phyloP scores from a whole-genome alignment of 2,329 filamentous ascomycete species.

The Exophiala spinifera region DNA sequence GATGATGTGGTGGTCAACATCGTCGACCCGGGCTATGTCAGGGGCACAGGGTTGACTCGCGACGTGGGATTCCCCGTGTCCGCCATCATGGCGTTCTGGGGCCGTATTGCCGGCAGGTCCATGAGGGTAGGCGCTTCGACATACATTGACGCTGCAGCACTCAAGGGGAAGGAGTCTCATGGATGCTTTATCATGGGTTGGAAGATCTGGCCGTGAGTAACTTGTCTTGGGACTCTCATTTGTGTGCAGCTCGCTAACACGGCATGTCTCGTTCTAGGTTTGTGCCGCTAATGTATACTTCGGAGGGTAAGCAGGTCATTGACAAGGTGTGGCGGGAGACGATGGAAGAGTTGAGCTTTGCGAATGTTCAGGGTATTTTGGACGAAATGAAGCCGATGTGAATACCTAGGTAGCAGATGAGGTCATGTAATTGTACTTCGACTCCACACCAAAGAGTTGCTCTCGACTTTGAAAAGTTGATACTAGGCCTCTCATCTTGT shows the following conservation, averaged over 20 bases:
- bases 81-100: slow-evolving; percentile 27
- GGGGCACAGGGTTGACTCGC: slow-evolving; percentile 43
- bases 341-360: slow-evolving; percentile 26
- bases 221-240: slow-evolving; percentile 32
- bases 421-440: too few species aligned
- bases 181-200: slow-evolving; percentile 52
- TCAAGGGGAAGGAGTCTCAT: slow-evolving; percentile 51
- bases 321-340: slow-evolving; percentile 39
- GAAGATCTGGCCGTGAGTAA: slow-evolving; percentile 46
- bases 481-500: too few species aligned
- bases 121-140: slow-evolving; percentile 44
- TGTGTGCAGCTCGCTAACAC: too few species aligned
- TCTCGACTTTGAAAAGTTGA: too few species aligned
- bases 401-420: too few species aligned
- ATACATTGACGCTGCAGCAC: slow-evolving; percentile 47
- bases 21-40: slow-evolving; percentile 46
- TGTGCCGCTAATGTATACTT: slow-evolving; percentile 26
- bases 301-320: slow-evolving; percentile 36
- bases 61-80: slow-evolving; percentile 27
- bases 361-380: slow-evolving; percentile 13
- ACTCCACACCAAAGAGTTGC: too few species aligned
- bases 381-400: not conserved
- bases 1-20: slow-evolving; percentile 48
- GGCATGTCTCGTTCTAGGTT: slow-evolving; percentile 33
- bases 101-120: slow-evolving; percentile 32